Base-by-base conservation (phyloP, 1,139 yeast species). In the Geotrichum cucujoidarum region DNA sequence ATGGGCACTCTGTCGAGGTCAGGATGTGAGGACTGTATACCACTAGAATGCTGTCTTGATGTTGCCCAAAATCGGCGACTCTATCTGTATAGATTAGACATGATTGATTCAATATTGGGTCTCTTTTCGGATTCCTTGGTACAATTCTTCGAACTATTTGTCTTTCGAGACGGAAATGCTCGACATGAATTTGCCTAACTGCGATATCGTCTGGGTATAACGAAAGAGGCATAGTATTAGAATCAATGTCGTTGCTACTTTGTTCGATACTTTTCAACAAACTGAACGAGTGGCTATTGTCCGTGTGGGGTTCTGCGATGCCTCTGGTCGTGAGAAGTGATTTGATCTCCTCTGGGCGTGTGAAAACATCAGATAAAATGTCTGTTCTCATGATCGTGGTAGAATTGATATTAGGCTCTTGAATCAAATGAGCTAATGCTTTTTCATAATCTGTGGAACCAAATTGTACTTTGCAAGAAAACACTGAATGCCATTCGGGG, bases 321-420 rank as follows among this genome's bases (percentile, higher is more conserved):
- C 47, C 37, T 17, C 47, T 40, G 34, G 45, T 31, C 39, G 45
- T 22, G 6, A 50, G 48, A 50, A 49, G 43, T 6, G 25, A 13
- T 27, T 38, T 43, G 4, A 45, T 27, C 30, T 51, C 32, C 6
- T 49, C 35, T n/a, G 42, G 39, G 10, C 42, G 36, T 11, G 35
- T 25, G 10, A 49, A 46, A 38, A 48, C 53, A 56, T 84, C 90
- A 40, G 72, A 70, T 40, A 89, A 66, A 24, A 90, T 80, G 65
- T 90, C 97, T 0, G 97, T 95, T 58, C 97, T 71, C 70, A 90
- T 71, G 34, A 90, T 84, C 27, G 88, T 94, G 0, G 97, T 85
- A 7, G 97, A 90, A 65, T 90, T 90, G 65, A 90, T 84, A 63
- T 90, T 87, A 13, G 97, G 97, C 54, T 88, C 89, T 53, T 76